Base-by-base conservation (phyloP, 208 protist genomes). In the Trypanosoma lewisi region DNA sequence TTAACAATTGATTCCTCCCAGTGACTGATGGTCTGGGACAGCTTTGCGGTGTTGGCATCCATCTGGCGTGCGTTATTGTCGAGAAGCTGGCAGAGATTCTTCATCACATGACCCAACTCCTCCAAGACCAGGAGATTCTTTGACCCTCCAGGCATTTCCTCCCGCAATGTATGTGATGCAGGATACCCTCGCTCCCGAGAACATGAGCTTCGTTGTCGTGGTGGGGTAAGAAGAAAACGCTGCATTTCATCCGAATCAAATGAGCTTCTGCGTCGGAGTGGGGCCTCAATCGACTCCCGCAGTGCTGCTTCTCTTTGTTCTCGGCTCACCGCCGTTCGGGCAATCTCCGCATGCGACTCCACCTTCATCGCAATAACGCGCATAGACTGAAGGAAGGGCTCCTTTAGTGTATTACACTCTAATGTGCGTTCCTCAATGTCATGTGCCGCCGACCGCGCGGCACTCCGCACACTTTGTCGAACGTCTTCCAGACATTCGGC, bases 291-390 rank as follows among this genome's bases (percentile, higher is more conserved):
- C 4, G 52, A 3, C 12, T 58, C 33, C 19, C 12, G n/a, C n/a
- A n/a, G 12, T 19, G 0, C n/a, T 1, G 2, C 4, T 45, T 47
- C 54, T 12, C 17, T 5, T 30, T 49, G 25, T 31, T 45, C 33
- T n/a, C 52, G 47, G 4, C 37, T n/a, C 21, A 54, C 28, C 17
- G 39, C 34, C 34, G 21, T 39, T 17, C 54, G 37, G 39, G 55
- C 36, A 9, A 74, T 66, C 53, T 87, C 66, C 41, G 82, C 71
- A 55, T 83, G 72, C 12, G 77, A 58, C 67, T 93, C 86, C 6
- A 79, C 73, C 39, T 79, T 77, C 31, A 84, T 37, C 0, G 72
- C 83, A 6, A 78, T 68, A 17, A 53, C 66, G 31, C 59, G 77
- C 25, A 89, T 67, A 5, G 71, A 73, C 4, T 75, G 58, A 48